Base-by-base conservation (phyloP, 2,329 filamentous ascomycete species). In the Aspergillus tubingensis region DNA sequence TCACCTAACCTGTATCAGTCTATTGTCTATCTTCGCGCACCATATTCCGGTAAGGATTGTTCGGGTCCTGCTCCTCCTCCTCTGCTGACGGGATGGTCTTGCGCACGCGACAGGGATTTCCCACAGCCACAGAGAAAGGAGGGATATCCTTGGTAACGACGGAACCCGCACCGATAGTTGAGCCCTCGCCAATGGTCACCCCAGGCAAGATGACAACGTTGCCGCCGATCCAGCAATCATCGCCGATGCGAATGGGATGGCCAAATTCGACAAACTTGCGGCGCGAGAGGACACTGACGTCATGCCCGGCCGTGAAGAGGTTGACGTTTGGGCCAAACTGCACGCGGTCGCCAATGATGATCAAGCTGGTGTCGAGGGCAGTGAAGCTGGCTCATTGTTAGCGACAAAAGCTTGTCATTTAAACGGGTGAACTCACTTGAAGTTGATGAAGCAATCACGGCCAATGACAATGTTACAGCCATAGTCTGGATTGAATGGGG, bases 281-380 rank as follows among this genome's bases (percentile, higher is more conserved):
- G 1, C 82, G 76, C 21, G 76, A 80, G 44, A 79, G 73, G 5
- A 85, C 77, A 47, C 81, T 81, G 0, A 77, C 78, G 64, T 85
- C 82, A 62, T 86, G 84, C 10, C 81, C 82, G 0, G 82, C 84
- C 0, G 80, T 79, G 59, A 82, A 82, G 38, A 86, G 83, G 56
- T 73, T 76, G 1, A 85, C 82, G 27, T 82, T 81, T 0, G 83
- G 82, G 0, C 83, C 84, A 47, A 85, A 75, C 72, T 85, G 81
- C 13, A 83, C 81, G 1, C 82, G 72, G 21, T 84, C 78, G 1
- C 84, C 84, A 21, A 86, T 84, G 0, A 79, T 78, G 1, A 86
- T 81, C 0, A 85, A 72, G 2, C 77, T 79, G 27, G 80, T 84
- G 63, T 86, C 84, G 8, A 86, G 71, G 27, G 85, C 81, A 0